phyloP scores from a whole-genome alignment of 768 basidiomycete genomes.

The Pleurotus tuber-regium region DNA sequence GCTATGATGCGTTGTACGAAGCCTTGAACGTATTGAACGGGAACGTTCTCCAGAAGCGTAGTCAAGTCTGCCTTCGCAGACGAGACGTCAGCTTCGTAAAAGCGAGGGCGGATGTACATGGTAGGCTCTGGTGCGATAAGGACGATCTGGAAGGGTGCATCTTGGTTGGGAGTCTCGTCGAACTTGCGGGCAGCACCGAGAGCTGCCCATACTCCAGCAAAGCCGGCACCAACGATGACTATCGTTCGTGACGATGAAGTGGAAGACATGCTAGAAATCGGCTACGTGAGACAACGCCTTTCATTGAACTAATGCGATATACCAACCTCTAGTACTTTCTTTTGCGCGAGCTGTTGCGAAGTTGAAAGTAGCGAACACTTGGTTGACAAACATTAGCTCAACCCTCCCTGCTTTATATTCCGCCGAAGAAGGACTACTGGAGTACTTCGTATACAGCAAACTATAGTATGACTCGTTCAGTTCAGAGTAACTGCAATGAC shows the following conservation, averaged over 20 bases:
- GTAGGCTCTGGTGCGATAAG: constrained; percentile 21
- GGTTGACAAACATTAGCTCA: too few relatives aligned
- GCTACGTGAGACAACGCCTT: neutral
- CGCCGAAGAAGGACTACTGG: too few relatives aligned
- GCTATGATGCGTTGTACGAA: constrained; percentile 13
- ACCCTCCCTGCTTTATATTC: too few relatives aligned
- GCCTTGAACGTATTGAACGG: constrained; percentile 17
- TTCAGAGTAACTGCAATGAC: too few relatives aligned
- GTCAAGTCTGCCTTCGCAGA: constrained; percentile 13
- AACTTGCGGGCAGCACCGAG: constrained; percentile 16
- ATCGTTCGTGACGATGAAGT: constrained; percentile 10
- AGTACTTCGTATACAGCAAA: too few relatives aligned
- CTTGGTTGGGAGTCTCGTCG: constrained; percentile 11
- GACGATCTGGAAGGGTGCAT: constrained; percentile 13
- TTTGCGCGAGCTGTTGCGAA: too few relatives aligned
- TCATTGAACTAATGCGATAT: too few relatives aligned
- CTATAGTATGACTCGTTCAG: too few relatives aligned
- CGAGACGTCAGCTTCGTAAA: constrained; percentile 20
- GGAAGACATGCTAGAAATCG: neutral
- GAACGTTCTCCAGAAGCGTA: constrained; percentile 11
- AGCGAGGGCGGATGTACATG: constrained; percentile 18
- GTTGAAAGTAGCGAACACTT: too few relatives aligned
- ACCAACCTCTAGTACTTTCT: too few relatives aligned
- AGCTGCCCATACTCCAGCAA: constrained; percentile 20
- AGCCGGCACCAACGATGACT: constrained; percentile 18